Evolutionary conservation across 495 filamentous ascomycete species (phyloP), one percentile per base, ranked within the genome.

Genomic region (Rhizodiscina lignyota): DNA sequence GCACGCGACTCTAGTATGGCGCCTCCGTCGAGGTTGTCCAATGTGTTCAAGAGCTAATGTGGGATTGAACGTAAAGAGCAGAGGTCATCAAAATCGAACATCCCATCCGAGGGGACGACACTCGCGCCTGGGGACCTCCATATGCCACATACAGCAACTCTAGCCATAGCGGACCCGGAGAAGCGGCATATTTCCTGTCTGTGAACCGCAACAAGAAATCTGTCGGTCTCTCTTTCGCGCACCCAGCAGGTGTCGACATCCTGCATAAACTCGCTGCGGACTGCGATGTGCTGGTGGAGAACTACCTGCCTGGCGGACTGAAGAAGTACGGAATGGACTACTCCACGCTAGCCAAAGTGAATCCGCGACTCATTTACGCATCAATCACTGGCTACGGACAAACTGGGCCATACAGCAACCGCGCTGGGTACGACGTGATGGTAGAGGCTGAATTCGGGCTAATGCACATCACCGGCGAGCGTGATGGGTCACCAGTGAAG

Each of bases 391-490:
- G 74, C 16, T 83, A 83, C 45, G 89, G 89, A 2, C 89, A 97
- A 54, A 93, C 81, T 2, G 89, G 89, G 0, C 91, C 91, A 0
- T 94, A 93, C 54, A 76, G 77, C 13, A 70, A 74, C 31, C 70
- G 91, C 4, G 84, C 89, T 5, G 89, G 89, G 8, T 97, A 97
- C 61, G 89, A 97, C 56, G 91, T 97, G 38, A 96, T 97, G 85
- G 91, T 97, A 0, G 89, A 97, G 57, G 91, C 87, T 13, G 89
- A 96, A 55, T 83, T 97, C 63, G 89, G 89, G 4, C 51, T 97
- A 37, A 97, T 97, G 89, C 91, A 97, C 52, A 96, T 97, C 36
- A 97, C 89, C 0, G 89, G 89, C 8, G 64, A 66, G 28, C 61
- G 82, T 44, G 83, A 92, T 38, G 83, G 89, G 0, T 80, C 84